These are phyloP conservation scores for Hyaloscypha hepaticicola DNA, from an alignment of 495 filamentous ascomycete genomes.

Conservation along the genomic window DNA sequence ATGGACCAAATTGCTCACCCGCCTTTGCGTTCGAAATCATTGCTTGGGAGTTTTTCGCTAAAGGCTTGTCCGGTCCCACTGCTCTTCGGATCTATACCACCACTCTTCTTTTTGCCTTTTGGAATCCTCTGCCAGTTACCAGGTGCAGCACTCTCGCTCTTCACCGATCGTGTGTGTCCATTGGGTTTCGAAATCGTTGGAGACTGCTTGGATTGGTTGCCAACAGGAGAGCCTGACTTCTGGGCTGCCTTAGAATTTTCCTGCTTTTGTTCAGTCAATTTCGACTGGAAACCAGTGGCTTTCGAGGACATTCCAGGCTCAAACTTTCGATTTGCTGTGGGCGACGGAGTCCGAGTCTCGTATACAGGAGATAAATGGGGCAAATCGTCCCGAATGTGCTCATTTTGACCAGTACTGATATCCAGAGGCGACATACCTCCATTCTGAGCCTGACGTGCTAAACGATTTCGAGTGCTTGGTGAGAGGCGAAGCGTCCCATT, in stretches of 20 bases:
- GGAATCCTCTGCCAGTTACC: constrained; percentile 47
- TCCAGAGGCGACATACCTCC: constrained; percentile 31
- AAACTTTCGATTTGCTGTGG: constrained; percentile 35
- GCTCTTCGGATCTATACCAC: constrained; percentile 35
- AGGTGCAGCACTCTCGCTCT: constrained; percentile 47
- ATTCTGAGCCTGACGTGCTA: constrained; percentile 28
- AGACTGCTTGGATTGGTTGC: constrained; percentile 30
- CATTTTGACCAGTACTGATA: constrained; percentile 26
- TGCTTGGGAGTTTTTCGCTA: constrained; percentile 48
- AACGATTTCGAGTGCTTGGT: constrained; percentile 24
- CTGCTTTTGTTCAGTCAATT: constrained; percentile 3
- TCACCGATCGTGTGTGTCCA: constrained; percentile 47
- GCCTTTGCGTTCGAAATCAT: constrained; percentile 52
- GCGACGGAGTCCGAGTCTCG: constrained; percentile 52
- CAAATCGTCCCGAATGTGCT: constrained; percentile 28
- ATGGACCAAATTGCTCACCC: constrained; percentile 37
- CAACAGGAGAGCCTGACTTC: constrained; percentile 13
- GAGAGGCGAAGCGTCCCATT: constrained; percentile 26
- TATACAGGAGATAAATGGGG: constrained; percentile 56
- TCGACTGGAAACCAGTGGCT: constrained; percentile 3
- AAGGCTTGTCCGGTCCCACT: constrained; percentile 37
- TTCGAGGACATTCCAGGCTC: constrained; percentile 16
- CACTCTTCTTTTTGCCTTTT: constrained; percentile 48
- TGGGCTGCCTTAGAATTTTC: background rate
- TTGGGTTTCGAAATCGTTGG: constrained; percentile 29